A percentile compares a stretch with the other conserved stretches of the same genome.
These are phyloP conservation scores for Trapa incisa DNA, from an alignment of 345 rosid genomes.

Conservation along the genomic window DNA sequence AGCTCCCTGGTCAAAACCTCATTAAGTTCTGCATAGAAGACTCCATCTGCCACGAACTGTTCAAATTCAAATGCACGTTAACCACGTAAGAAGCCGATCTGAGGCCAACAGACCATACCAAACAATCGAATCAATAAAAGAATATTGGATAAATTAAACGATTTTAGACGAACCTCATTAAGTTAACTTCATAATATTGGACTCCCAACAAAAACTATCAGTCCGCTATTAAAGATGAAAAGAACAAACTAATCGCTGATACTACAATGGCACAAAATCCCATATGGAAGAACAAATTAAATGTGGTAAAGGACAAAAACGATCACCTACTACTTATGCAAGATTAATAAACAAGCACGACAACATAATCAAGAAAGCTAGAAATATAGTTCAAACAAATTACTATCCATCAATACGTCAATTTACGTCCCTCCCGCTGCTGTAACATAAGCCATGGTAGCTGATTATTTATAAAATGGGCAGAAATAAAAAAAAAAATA, in stretches of 20 bases:
- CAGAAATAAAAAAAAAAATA: background rate
- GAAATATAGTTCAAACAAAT: background rate
- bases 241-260: background rate
- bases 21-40: slow-evolving; percentile 15
- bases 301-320: background rate
- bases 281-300: background rate
- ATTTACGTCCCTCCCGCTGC: background rate
- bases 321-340: background rate
- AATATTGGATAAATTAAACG: background rate
- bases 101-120: background rate
- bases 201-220: background rate
- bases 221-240: background rate
- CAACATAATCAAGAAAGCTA: background rate
- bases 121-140: background rate
- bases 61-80: background rate
- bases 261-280: background rate
- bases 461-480: background rate
- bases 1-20: slow-evolving; percentile 18
- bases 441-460: background rate
- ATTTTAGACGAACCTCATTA: background rate
- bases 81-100: background rate
- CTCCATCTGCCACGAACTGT: slow-evolving; percentile 18
- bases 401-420: background rate
- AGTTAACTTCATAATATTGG: background rate
- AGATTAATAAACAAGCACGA: background rate